A percentile compares a stretch with the other conserved stretches of the same genome.
phyloP scores from a whole-genome alignment of 2,329 filamentous ascomycete genomes.

The Ophidiomyces ophidiicola region DNA sequence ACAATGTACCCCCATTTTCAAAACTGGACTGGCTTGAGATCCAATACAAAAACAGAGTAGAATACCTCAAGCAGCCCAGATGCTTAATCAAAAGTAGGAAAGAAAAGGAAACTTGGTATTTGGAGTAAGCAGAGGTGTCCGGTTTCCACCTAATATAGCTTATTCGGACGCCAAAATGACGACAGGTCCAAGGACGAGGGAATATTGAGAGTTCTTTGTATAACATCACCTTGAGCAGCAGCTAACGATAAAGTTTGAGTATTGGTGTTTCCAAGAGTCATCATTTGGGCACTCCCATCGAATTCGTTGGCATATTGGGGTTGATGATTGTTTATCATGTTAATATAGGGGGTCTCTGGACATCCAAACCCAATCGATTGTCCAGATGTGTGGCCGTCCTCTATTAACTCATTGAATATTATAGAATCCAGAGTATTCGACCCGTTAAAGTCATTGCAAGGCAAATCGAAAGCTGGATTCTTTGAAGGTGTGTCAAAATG shows the following conservation, averaged over 20 bases:
- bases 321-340: not conserved
- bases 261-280: not conserved
- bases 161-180: slow-evolving; percentile 12
- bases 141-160: slow-evolving; percentile 7
- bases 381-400: not conserved
- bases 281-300: not conserved
- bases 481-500: too few relatives aligned
- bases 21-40: too few relatives aligned
- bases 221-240: not conserved
- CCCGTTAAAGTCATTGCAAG: too few relatives aligned
- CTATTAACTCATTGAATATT: not conserved
- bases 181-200: not conserved
- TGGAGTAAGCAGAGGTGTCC: not conserved
- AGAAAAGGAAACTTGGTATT: not conserved
- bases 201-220: not conserved
- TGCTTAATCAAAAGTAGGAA: not conserved
- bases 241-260: not conserved
- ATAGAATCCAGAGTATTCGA: too few relatives aligned
- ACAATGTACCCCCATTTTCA: too few relatives aligned
- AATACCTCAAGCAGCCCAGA: too few relatives aligned
- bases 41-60: too few relatives aligned
- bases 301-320: not conserved
- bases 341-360: not conserved
- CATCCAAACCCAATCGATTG: not conserved
- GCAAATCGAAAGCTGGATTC: too few relatives aligned